A percentile compares a stretch with the other conserved stretches of the same genome.
phyloP scores from a whole-genome alignment of 768 basidiomycete species.

The Dacryopinax spathularia region DNA sequence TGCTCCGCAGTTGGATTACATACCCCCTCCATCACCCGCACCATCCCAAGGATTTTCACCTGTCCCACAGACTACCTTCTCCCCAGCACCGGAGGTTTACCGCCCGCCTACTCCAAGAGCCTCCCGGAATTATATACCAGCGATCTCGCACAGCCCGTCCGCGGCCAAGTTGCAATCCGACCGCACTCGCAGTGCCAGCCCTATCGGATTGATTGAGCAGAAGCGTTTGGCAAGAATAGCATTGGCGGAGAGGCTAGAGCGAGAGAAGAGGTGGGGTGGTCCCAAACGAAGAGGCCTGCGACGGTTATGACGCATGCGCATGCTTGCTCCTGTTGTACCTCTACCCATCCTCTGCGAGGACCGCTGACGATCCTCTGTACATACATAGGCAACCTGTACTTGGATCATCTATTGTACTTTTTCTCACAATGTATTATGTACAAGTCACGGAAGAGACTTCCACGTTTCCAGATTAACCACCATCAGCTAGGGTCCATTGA shows the following conservation, averaged over 20 bases:
- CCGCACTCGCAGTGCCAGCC: not conserved
- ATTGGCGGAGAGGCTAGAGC: not conserved
- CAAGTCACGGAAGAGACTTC: too few species aligned
- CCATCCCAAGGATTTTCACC: not conserved
- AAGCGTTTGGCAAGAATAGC: not conserved
- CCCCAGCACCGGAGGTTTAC: not conserved
- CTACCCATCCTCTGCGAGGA: not conserved
- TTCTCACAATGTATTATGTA: not conserved
- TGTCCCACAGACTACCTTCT: not conserved
- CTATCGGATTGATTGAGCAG: not conserved
- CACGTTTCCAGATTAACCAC: too few species aligned
- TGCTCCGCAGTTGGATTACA: not conserved
- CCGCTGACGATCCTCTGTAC: not conserved
- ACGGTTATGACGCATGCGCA: not conserved
- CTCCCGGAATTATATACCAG: not conserved
- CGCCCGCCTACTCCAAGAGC: not conserved
- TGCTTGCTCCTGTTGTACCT: not conserved
- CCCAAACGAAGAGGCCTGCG: not conserved
- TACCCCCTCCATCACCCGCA: not conserved
- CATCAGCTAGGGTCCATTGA: too few species aligned
- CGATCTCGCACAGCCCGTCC: not conserved
- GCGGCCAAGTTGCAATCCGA: not conserved
- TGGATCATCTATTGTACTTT: slow-evolving; percentile 3
- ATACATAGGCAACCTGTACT: not conserved
- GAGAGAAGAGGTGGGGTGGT: not conserved